phyloP scores from a whole-genome alignment of 306 rosid genomes.

The Clitoria ternatea region DNA sequence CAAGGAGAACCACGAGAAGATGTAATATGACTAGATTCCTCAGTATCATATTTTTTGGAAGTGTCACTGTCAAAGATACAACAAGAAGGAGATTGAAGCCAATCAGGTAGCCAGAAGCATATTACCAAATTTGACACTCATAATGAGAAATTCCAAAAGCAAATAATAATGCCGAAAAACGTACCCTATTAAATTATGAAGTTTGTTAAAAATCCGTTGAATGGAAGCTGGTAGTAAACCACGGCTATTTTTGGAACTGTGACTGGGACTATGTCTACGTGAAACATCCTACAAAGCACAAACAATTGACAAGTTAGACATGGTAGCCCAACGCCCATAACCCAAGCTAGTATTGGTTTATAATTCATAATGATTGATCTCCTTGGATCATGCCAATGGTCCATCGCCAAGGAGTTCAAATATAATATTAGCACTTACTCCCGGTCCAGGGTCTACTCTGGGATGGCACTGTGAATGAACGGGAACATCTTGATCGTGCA shows the following conservation, averaged over 20 bases:
- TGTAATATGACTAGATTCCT: slow-evolving; percentile 20
- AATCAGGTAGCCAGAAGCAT: not conserved
- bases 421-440: slow-evolving; percentile 45
- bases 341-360: not conserved
- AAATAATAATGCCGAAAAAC: not conserved
- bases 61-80: slow-evolving; percentile 42
- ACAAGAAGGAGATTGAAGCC: slow-evolving; percentile 6
- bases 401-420: not conserved
- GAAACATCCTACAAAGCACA: slow-evolving; percentile 46
- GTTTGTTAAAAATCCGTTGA: slow-evolving; percentile 27
- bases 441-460: slow-evolving; percentile 36
- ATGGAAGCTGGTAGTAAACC: slow-evolving; percentile 31
- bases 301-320: not conserved
- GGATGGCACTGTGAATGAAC: slow-evolving; percentile 29
- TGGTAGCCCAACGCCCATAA: not conserved
- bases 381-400: slow-evolving; percentile 19
- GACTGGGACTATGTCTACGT: slow-evolving; percentile 35
- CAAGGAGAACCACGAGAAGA: slow-evolving; percentile 27
- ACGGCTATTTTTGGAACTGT: slow-evolving; percentile 18
- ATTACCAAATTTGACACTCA: slow-evolving; percentile 4
- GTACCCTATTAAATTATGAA: slow-evolving; percentile 45
- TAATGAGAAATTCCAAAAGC: not conserved
- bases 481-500: slow-evolving; percentile 42
- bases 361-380: slow-evolving; percentile 2
- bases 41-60: slow-evolving; percentile 33